Percentiles rank a stretch among this genome's conserved stretches.
Evolutionary conservation across 2,329 filamentous ascomycete species (phyloP).

Genomic region (Beauveria australis): DNA sequence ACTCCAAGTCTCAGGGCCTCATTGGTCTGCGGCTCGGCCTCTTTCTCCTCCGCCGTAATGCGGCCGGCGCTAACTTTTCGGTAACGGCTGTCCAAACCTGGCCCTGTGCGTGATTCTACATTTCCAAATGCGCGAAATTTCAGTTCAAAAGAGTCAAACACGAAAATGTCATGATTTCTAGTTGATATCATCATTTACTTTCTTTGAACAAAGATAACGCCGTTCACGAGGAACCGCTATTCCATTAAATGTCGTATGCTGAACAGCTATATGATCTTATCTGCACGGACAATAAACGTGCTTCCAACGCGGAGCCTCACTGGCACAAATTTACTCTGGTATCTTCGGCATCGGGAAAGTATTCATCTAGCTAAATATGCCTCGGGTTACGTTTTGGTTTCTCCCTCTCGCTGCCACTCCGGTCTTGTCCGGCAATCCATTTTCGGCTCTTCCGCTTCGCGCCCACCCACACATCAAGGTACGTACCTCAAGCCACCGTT

Average conservation of each 20-base stretch:
- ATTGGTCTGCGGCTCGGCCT: not conserved
- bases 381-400: not conserved
- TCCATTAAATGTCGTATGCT: too few relatives aligned
- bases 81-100: not conserved
- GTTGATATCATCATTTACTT: too few relatives aligned
- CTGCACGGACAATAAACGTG: not conserved
- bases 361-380: too few relatives aligned
- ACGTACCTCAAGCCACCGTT: slow-evolving; percentile 2
- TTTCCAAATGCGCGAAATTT: not conserved
- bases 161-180: too few relatives aligned
- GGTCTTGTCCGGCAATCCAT: slow-evolving; percentile 3
- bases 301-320: not conserved
- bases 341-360: too few relatives aligned
- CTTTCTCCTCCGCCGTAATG: not conserved
- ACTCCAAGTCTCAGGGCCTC: not conserved
- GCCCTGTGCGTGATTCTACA: not conserved
- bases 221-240: too few relatives aligned
- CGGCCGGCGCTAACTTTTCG: not conserved
- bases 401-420: not conserved
- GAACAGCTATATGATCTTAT: too few relatives aligned
- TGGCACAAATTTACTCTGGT: not conserved
- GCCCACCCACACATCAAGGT: not conserved
- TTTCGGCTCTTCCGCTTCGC: slow-evolving; percentile 3
- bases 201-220: too few relatives aligned
- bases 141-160: not conserved